Evolutionary conservation across 306 rosid genomes (phyloP), one percentile per base, ranked within the genome.

Genomic region (Quillaja saponaria): DNA sequence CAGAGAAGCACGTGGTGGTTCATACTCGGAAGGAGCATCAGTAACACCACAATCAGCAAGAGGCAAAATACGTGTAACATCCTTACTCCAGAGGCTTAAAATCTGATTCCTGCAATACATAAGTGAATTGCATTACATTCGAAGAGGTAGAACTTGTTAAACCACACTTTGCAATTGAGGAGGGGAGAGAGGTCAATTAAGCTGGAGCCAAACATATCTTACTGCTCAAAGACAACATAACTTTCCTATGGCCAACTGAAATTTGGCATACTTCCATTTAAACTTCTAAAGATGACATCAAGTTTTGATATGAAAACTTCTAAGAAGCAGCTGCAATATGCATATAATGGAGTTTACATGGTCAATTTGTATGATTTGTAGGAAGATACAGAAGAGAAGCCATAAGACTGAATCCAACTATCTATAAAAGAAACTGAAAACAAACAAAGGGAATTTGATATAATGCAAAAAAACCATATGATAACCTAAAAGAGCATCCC

Each of bases 21-120:
- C 97, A 64, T 75, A 81, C 61, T 64, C 75, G 34, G 75, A 74
- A 58, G 69, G 61, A 42, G 69, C 44, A 77, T 71, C 86, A 71
- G 79, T 67, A 56, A 83, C 85, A 67, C 99, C 97, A 82, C 95
- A 94, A 47, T 94, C 97, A 58, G 85, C 66, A 58, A 94, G 97
- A 68, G 89, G 96, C 78, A 94, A 84, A 71, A 90, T 79, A 38
- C 99, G 96, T 3, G 85, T 83, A 76, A 94, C 84, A 78, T 94
- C 97, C 75, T 87, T 87, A 78, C 79, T 82, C 99, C 99, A 94
- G 38, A 85, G 87, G 57, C 74, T 82, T 73, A 94, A 72, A 66
- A 94, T 90, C 77, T 81, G 83, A 77, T 94, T 94, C 87, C 99
- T 94, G 95, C 71, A 79, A 72, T 57, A 42, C 72, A 75, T 40